A percentile compares a stretch with the other conserved stretches of the same genome.
Evolutionary conservation across 2,329 filamentous ascomycete genomes (phyloP).

Genomic region (Aspergillus tamarii): DNA sequence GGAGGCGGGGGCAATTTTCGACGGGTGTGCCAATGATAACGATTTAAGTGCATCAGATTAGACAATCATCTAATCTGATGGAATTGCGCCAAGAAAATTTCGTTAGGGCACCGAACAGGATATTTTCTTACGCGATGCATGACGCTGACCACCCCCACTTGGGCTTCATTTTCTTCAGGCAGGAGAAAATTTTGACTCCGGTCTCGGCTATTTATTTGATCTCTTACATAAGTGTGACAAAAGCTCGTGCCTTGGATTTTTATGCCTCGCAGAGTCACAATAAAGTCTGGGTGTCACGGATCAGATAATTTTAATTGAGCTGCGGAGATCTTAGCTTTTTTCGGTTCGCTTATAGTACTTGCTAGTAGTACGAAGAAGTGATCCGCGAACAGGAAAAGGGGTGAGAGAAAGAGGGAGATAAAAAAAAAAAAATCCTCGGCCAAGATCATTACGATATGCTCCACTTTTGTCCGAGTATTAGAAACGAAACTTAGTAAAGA

Average conservation of each 20-base stretch:
- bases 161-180: neutral
- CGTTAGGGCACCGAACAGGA: neutral
- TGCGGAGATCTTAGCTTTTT: neutral
- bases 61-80: conserved; percentile 35
- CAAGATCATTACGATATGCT: neutral
- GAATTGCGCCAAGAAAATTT: conserved; percentile 5
- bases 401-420: neutral
- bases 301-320: neutral
- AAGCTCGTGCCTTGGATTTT: neutral
- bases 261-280: neutral
- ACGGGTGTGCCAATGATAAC: neutral
- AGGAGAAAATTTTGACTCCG: conserved; percentile 7
- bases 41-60: conserved; percentile 33
- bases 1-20: neutral
- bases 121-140: neutral
- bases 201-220: neutral
- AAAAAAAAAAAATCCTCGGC: neutral
- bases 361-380: neutral
- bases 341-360: neutral
- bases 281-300: neutral
- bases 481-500: neutral
- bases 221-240: neutral
- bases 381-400: neutral
- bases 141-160: neutral
- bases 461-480: neutral